Base-by-base conservation (phyloP, 345 rosid species). In the Citrus hindsii region DNA sequence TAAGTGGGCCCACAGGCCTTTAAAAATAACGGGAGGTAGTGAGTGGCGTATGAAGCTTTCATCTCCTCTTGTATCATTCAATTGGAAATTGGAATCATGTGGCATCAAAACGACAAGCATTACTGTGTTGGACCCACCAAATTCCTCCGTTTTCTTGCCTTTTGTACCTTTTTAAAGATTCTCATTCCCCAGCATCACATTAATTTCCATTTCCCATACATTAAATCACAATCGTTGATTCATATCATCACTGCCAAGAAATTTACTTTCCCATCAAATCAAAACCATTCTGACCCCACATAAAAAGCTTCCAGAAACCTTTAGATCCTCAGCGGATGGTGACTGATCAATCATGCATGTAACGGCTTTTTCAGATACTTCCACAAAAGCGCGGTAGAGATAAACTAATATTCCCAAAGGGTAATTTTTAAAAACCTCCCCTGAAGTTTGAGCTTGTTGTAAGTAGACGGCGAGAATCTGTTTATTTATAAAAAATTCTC, bases 1-100 rank as follows among this genome's bases (percentile, higher is more conserved):
- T 0, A 32, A 22, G 48, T 62, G 82, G 79, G 65, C 68, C 83
- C 80, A 22, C 14, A 30, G 0, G 21, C 25, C 35, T 79, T 78
- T 70, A 19, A 38, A 19, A 53, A 38, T 30, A 28, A 13, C 7
- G 46, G 76, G 83, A 76, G 74, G 40, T 64, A 59, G 73, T 76
- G 75, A 79, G 86, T 81, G 83, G 86, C 82, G 86, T 67, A 85
- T 86, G 76, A 83, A 86, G 86, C 76, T 33, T 67, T 42, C 77
- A 74, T 62, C 40, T 71, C 30, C 33, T 38, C 40, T 42, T 42
- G 48, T 28, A 19, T 75, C 61, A 63, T 64, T 3, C n/a, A 62
- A 64, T 38, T 68, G 66, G 71, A 67, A 25, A 38, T 55, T 42
- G 80, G 87, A 82, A 80, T 62, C 80, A 37, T 67, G 79, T 69